Base-by-base conservation (phyloP, 805 yeast genomes). In the Ogataea pilisensis region DNA sequence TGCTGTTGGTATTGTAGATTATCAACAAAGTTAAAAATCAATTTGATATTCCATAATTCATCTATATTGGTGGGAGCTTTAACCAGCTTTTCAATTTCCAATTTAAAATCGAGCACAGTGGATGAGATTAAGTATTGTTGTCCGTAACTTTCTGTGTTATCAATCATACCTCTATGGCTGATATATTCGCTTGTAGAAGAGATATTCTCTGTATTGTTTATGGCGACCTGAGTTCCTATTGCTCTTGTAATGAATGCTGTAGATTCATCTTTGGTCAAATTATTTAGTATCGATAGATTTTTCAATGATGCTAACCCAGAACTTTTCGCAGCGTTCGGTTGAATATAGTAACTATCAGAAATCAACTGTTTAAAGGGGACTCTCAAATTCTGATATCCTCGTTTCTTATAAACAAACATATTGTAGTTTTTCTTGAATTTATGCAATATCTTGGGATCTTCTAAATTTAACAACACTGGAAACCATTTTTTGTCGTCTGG, bases 21-120 rank as follows among this genome's bases (percentile, higher is more conserved):
- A 41, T 82, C 86, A 31, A 76, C 70, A 61, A 69, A 84, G 13
- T 80, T 74, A 61, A 84, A 80, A 8, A 84, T 58, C 37, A 84
- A 56, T 44, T 74, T 73, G 43, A 83, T 59, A 49, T 79, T 81
- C 81, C 85, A 77, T 39, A 83, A 59, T 40, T 82, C 85, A 35
- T 80, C 82, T n/a, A 47, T 48, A 1, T 60, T 54, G 11, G 45
- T 38, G 0, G 83, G 82, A 1, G 51, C 48, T 3, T 43, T 42
- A 1, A 77, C 76, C 51, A 74, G 59, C 2, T 55, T 54, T 21
- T 60, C 60, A 21, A 82, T 58, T 46, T 81, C 82, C 18, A 77
- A 54, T 52, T 79, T 76, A 46, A 71, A 67, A 54, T 83, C 87
- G 22, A 78, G 56, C 4, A 78, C 66, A 3, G 74, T 70, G 20